Base-by-base conservation (phyloP, 768 basidiomycete species). In the Auriscalpium vulgare region DNA sequence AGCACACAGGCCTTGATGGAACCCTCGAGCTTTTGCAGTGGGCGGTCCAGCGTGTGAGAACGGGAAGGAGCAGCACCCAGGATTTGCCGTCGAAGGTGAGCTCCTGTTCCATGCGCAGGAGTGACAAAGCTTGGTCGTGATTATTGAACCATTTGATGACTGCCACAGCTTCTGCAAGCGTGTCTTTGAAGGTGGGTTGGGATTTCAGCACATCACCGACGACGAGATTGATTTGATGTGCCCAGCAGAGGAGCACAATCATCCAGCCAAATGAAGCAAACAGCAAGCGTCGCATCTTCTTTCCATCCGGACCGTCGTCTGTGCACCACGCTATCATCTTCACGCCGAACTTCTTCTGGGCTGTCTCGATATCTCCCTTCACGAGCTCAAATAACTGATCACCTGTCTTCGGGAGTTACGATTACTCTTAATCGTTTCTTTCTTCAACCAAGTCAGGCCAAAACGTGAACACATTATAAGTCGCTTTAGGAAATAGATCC, bases 91-190 rank as follows among this genome's bases (percentile, higher is more conserved):
- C n/a, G 40, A 13, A 43, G 13, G 40, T 53, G 9, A 17, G 16
- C 34, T 8, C n/a, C 52, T 66, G 60, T 23, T 62, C 60, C 6
- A 51, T 40, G 1, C 59, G 53, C 14, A 70, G 57, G 21, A 65
- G 37, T 13, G 56, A 60, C 1, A 68, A 58, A 0, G 67, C 63
- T 4, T 17, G 34, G 4, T 56, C 40, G 40, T 70, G 69, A 56
- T 65, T 67, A 48, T 67, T 69, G 47, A 69, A 68, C 63, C 64
- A 71, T 34, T 64, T 65, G 43, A 68, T 56, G 9, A 67, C 53
- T 10, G 64, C 62, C 13, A 64, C 29, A 0, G 59, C 61, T 0
- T 37, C 45, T 7, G 59, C 49, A 7, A 61, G 50, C 13, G 49
- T 40, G 17, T 40, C 38, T 11, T 11, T 11, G 17, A 47, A 47